Evolutionary conservation across 208 protist genomes (phyloP).

Genomic region (Plasmodiophora brassicae): DNA sequence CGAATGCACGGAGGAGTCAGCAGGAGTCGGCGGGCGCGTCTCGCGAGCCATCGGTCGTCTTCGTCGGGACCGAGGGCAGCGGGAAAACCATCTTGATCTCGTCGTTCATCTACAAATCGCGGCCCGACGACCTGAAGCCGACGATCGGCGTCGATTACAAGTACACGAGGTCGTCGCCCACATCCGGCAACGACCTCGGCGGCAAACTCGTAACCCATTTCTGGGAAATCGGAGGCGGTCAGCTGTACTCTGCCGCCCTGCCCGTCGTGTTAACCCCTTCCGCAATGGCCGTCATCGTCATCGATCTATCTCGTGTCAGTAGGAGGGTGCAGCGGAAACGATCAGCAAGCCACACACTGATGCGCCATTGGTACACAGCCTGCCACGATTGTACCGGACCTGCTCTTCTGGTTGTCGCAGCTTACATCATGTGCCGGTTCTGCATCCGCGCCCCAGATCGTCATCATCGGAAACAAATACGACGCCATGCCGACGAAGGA

Average conservation of each 20-base stretch:
- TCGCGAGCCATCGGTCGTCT: neutral
- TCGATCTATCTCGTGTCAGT: neutral
- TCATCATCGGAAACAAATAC: slow-evolving; percentile 4
- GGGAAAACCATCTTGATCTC: neutral
- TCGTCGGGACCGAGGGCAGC: neutral
- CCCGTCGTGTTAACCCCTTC: neutral
- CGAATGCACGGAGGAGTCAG: too few relatives aligned
- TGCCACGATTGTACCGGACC: neutral
- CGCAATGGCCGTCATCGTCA: neutral
- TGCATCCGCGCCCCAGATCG: neutral
- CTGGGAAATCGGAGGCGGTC: slow-evolving; percentile 20
- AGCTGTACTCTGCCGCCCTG: neutral
- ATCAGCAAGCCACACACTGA: too few relatives aligned
- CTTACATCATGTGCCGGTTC: neutral
- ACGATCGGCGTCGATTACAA: slow-evolving; percentile 22
- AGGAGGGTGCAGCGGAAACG: neutral
- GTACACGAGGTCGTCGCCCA: neutral
- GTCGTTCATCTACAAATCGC: neutral
- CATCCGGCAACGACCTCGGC: neutral
- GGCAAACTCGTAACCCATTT: neutral
- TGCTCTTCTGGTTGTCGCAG: neutral
- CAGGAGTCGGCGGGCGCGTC: too few relatives aligned
- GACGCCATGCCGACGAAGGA: neutral
- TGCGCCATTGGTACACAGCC: neutral
- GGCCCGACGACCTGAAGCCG: neutral